Conservation (phyloP, 352 stramenopile species). For the Pythium folliculosum region DNA sequence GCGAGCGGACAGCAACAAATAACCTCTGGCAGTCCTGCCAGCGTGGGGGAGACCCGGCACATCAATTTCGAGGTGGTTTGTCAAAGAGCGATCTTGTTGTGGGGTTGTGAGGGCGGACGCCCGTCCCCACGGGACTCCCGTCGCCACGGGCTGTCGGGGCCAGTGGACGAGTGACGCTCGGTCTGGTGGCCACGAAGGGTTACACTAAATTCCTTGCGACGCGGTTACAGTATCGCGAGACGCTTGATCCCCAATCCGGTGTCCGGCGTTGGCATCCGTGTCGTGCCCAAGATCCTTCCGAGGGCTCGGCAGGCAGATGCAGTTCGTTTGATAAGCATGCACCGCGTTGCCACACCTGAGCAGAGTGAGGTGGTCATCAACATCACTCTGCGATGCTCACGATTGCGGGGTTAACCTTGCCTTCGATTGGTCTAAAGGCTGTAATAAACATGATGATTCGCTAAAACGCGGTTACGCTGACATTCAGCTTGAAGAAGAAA, state of each 20-base stretch:
- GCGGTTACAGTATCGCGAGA: neutral
- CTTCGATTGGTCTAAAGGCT: neutral
- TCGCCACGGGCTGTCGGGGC: too few species aligned
- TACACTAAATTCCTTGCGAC: neutral
- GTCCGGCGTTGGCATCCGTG: too few species aligned
- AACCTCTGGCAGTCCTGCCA: neutral
- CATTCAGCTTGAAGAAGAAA: constrained; percentile 7
- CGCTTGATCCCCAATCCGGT: too few species aligned
- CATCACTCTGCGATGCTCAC: neutral
- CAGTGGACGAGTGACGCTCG: neutral
- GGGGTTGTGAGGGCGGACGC: constrained; percentile 15
- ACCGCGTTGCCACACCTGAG: too few species aligned
- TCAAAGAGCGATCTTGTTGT: constrained; percentile 12
- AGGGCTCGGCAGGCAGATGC: neutral
- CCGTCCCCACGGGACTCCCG: too few species aligned
- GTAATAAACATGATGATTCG: neutral
- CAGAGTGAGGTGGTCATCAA: neutral
- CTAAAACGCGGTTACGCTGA: neutral
- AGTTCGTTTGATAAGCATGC: too few species aligned
- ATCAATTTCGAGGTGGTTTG: constrained; percentile 1
- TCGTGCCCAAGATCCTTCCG: too few species aligned
- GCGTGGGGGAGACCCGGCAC: neutral
- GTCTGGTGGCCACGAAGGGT: neutral
- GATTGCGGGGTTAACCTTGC: neutral
- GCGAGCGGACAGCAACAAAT: neutral